Percentiles rank a stretch among this genome's conserved stretches.
phyloP scores from a whole-genome alignment of 2,329 filamentous ascomycete species.

The Claviceps sp. region DNA sequence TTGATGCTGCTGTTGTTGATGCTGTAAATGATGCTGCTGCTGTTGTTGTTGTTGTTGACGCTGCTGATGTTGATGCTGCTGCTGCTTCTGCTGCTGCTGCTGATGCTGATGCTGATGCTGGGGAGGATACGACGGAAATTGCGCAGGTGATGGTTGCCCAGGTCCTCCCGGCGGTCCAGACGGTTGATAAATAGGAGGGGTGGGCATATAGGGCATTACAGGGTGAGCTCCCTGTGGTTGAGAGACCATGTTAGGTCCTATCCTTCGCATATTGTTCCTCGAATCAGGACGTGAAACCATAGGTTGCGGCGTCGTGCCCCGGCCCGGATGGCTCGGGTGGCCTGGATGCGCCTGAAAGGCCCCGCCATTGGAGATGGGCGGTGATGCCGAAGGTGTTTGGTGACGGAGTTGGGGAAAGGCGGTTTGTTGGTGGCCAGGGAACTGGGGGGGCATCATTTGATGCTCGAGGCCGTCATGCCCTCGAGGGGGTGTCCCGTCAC shows the following conservation, averaged over 20 bases:
- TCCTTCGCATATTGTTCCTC: slow-evolving; percentile 62
- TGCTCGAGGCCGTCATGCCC: slow-evolving; percentile 41
- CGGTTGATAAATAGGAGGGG: slow-evolving; percentile 62
- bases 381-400: slow-evolving; percentile 72
- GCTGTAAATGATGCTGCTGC: slow-evolving; percentile 14
- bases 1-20: no score
- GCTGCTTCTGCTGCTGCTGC: slow-evolving; percentile 14
- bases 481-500: slow-evolving; percentile 56
- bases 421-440: slow-evolving; percentile 43
- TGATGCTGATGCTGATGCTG: slow-evolving; percentile 22
- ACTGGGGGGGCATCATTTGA: slow-evolving; percentile 57
- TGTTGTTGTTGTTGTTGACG: neutral
- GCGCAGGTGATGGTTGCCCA: slow-evolving; percentile 24
- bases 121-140: slow-evolving; percentile 24
- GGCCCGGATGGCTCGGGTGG: no score
- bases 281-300: slow-evolving; percentile 57
- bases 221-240: slow-evolving; percentile 45
- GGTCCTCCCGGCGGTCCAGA: slow-evolving; percentile 25
- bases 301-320: slow-evolving; percentile 73
- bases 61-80: neutral
- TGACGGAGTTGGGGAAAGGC: slow-evolving; percentile 74
- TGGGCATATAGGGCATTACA: slow-evolving; percentile 73
- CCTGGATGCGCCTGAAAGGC: slow-evolving; percentile 43
- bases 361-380: slow-evolving; percentile 69
- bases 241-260: slow-evolving; percentile 59